These are phyloP conservation scores for Hirschfeldia incana DNA, from an alignment of 345 rosid species.

Conservation along the genomic window DNA sequence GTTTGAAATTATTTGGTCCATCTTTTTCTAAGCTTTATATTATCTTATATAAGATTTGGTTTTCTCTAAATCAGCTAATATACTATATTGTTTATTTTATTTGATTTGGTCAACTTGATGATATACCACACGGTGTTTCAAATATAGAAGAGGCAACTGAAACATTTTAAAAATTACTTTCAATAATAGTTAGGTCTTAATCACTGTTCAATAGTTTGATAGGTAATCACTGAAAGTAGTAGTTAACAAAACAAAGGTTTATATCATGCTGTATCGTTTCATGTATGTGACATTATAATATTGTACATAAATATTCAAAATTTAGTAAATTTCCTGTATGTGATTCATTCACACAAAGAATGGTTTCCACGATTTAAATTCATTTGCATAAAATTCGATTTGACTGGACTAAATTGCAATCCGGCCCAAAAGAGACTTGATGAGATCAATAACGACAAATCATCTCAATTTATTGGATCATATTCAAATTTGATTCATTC, in stretches of 20 bases:
- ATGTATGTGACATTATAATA: neutral
- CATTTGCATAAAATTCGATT: neutral
- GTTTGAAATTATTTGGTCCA: neutral
- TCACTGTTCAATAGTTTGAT: neutral
- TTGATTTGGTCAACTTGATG: neutral
- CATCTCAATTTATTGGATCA: no score
- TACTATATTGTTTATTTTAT: neutral
- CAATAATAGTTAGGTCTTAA: neutral
- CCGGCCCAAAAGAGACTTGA: no score
- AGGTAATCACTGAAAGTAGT: neutral
- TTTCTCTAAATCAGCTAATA: neutral
- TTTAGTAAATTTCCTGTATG: neutral
- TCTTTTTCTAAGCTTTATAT: neutral
- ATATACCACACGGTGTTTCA: neutral
- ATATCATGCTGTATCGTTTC: neutral
- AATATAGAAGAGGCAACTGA: slow-evolving; percentile 10
- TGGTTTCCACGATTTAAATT: neutral
- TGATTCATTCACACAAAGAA: neutral
- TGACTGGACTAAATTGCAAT: neutral
- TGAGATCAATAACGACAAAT: no score
- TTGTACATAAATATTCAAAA: neutral
- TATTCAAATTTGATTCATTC: neutral
- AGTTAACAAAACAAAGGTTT: neutral
- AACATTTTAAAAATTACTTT: neutral
- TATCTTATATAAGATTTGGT: neutral